Base-by-base conservation (phyloP, 495 filamentous ascomycete species). In the Trypethelium eluteriae region DNA sequence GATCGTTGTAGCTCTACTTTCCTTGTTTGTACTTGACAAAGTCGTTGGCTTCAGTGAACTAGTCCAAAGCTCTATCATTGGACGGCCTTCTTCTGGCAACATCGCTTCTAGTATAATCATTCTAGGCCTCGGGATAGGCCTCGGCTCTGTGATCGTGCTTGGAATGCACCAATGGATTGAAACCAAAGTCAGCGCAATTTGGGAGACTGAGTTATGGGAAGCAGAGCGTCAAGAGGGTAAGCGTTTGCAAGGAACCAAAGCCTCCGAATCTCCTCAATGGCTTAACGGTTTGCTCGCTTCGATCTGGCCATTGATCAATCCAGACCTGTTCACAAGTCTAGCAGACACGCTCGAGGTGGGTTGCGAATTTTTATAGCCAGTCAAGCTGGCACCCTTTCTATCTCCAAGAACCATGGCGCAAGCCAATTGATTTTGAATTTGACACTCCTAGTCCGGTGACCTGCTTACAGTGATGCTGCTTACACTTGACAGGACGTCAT, bases 301-400 rank as follows among this genome's bases (percentile, higher is more conserved):
- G 0, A 75, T 90, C 34, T 90, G 87, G 87, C 85, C 86, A 1
- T 76, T 90, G 38, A 79, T 90, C 72, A 90, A 90, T 71, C 87
- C 87, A 0, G 86, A 89, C 69, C 76, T 90, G 2, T 89, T 90
- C 65, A 79, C 81, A 3, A 83, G 82, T 39, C 68, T 90, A 2
- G 80, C 82, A 6, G 87, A 89, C 70, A 86, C 81, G 57, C 78
- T 89, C 10, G 87, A 89, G 71, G 73, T 75, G 66, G 35, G 68
- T 10, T 18, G 56, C 44, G 12, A 25, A 49, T 56, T 36, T 3
- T 34, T 18, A 11, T 49, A 67, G 5, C 0, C 36, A 7, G 7
- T 36, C 5, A 11, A 35, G 2, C 32, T 6, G n/a, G 7, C 53
- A 7, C 18, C 7, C 34, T 5, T 10, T 18, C 3, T 35, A 5